Evolutionary conservation across 495 filamentous ascomycete genomes (phyloP).

Genomic region (Xylaria acuta): DNA sequence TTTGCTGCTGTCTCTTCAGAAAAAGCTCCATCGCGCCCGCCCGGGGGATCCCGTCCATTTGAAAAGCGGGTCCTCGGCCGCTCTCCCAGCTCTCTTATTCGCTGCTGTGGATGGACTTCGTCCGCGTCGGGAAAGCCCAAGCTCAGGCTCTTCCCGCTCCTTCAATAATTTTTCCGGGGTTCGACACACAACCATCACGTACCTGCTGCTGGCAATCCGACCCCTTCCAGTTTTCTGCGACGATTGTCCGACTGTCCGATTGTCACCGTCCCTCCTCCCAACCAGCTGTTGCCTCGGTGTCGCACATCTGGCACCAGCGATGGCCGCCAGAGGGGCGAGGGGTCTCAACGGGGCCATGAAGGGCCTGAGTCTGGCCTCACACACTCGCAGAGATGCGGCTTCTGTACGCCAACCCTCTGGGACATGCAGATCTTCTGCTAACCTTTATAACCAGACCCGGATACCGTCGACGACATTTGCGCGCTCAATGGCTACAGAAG

Average conservation of each 20-base stretch:
- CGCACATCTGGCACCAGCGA: slow-evolving; percentile 29
- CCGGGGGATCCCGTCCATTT: not conserved
- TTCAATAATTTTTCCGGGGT: slow-evolving; percentile 38
- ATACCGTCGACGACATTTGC: slow-evolving; percentile 42
- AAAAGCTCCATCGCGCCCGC: not conserved
- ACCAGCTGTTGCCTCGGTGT: not conserved
- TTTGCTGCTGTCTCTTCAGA: not conserved
- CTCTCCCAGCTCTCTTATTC: slow-evolving; percentile 13
- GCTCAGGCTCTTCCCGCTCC: slow-evolving; percentile 23
- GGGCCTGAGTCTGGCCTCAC: slow-evolving; percentile 49
- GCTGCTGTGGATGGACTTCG: not conserved
- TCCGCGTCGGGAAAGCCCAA: not conserved
- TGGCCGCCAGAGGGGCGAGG: slow-evolving; percentile 53
- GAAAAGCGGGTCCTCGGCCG: not conserved
- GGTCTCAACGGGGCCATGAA: slow-evolving; percentile 56
- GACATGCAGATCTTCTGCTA: not conserved
- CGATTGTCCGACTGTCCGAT: not conserved
- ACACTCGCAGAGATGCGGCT: slow-evolving; percentile 44
- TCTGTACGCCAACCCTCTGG: slow-evolving; percentile 29
- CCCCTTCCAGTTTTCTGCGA: not conserved
- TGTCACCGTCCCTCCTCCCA: not conserved
- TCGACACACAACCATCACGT: slow-evolving; percentile 18
- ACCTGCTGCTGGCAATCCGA: not conserved
- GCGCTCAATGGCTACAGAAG: slow-evolving; percentile 83
- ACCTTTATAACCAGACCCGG: slow-evolving; percentile 21